phyloP scores from a whole-genome alignment of 2,329 filamentous ascomycete species.

The Eurotiales sp. region DNA sequence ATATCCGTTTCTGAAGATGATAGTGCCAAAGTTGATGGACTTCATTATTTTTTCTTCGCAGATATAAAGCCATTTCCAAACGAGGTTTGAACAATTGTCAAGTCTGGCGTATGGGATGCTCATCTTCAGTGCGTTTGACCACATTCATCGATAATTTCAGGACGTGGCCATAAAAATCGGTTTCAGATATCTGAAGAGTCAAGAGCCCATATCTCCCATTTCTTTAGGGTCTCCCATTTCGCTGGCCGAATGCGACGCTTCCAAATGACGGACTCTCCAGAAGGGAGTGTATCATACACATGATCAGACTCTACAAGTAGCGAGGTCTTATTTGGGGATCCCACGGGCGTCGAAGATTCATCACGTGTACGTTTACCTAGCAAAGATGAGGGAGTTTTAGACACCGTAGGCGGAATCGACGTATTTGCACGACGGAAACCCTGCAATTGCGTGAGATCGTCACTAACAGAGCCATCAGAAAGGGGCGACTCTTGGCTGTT shows the following conservation, averaged over 20 bases:
- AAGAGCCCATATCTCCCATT: slow-evolving; percentile 44
- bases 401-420: not conserved
- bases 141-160: not conserved
- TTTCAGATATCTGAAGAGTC: slow-evolving; percentile 37
- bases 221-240: slow-evolving; percentile 37
- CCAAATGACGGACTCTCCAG: slow-evolving; percentile 24
- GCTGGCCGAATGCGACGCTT: slow-evolving; percentile 33
- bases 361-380: slow-evolving; percentile 26
- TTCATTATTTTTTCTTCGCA: too few relatives aligned
- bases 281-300: slow-evolving; percentile 15
- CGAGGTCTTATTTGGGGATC: not conserved
- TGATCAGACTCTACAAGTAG: slow-evolving; percentile 14
- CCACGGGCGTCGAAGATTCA: slow-evolving; percentile 12
- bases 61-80: too few relatives aligned
- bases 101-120: too few relatives aligned
- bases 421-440: not conserved
- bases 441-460: not conserved
- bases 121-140: too few relatives aligned
- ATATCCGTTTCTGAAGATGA: too few relatives aligned
- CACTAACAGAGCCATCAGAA: not conserved
- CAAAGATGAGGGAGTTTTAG: slow-evolving; percentile 17
- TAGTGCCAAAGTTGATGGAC: too few relatives aligned
- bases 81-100: too few relatives aligned
- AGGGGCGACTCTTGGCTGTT: not conserved
- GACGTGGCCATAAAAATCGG: not conserved